These are phyloP conservation scores for Xylaria venustula DNA, from an alignment of 495 filamentous ascomycete species.

Conservation along the genomic window DNA sequence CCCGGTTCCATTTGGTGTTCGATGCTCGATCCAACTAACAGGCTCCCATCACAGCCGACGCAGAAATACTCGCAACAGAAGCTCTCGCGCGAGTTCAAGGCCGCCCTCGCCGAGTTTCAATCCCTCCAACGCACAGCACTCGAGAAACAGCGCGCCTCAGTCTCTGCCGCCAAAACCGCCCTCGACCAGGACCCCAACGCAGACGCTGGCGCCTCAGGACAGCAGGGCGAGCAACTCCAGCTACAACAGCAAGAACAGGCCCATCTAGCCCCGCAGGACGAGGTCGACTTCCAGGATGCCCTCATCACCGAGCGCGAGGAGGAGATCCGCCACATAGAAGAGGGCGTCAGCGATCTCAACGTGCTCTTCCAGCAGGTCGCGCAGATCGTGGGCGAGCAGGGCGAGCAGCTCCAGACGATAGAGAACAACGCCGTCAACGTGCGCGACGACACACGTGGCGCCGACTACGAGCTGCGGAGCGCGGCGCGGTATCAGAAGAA, in stretches of 20 bases:
- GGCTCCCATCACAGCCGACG: constrained; percentile 58
- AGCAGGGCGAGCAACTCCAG: constrained; percentile 51
- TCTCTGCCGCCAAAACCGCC: constrained; percentile 72
- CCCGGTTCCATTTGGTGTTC: too few relatives aligned
- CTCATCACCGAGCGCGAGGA: constrained; percentile 93
- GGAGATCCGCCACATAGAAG: constrained; percentile 96
- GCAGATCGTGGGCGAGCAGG: constrained; percentile 93
- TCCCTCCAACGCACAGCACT: constrained; percentile 79
- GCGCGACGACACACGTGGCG: constrained; percentile 74
- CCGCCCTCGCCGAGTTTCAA: constrained; percentile 87
- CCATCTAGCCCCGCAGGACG: constrained; percentile 84
- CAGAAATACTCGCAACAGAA: constrained; percentile 93
- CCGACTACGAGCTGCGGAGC: constrained; percentile 76
- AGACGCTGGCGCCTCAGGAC: constrained; percentile 30
- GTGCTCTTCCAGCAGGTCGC: constrained; percentile 96
- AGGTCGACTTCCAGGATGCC: constrained; percentile 96
- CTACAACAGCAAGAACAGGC: constrained; percentile 74
- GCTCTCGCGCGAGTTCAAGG: constrained; percentile 85
- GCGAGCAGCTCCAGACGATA: constrained; percentile 85
- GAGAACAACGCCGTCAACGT: constrained; percentile 81
- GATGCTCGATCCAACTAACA: too few relatives aligned
- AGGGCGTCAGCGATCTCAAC: constrained; percentile 90
- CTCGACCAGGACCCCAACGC: constrained; percentile 55
- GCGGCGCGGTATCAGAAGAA: constrained; percentile 91
- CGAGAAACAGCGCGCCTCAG: constrained; percentile 87